Conservation (phyloP, 345 rosid species). For the Conringia planisiliqua region DNA sequence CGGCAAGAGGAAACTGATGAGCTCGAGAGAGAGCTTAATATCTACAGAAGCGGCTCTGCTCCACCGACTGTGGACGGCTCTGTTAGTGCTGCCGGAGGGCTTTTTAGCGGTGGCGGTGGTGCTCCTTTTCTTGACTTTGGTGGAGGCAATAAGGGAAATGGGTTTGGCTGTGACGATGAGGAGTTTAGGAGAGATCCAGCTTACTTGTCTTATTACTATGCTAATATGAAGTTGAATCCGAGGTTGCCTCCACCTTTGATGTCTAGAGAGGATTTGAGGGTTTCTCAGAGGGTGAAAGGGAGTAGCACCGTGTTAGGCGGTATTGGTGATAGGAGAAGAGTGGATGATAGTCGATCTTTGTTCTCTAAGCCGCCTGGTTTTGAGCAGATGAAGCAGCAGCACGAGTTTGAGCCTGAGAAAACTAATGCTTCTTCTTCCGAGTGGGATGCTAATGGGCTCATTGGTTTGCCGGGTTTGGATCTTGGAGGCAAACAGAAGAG, state of each 20-base stretch:
- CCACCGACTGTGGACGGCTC: constrained; percentile 95
- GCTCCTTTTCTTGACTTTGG: constrained; percentile 23
- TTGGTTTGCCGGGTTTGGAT: constrained; percentile 45
- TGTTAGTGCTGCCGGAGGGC: constrained; percentile 60
- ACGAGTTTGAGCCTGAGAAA: constrained; percentile 34
- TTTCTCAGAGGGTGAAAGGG: constrained; percentile 57
- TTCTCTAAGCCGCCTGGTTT: constrained; percentile 76
- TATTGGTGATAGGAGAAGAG: constrained; percentile 66
- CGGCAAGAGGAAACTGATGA: constrained; percentile 57
- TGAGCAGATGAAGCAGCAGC: constrained; percentile 44
- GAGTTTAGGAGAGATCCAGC: constrained; percentile 85
- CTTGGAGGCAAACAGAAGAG: constrained; percentile 76
- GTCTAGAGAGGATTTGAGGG: constrained; percentile 86
- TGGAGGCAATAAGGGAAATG: constrained; percentile 41
- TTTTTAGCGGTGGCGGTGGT: constrained; percentile 42
- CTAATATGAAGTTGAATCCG: constrained; percentile 78
- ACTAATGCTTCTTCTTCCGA: constrained; percentile 39
- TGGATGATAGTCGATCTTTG: constrained; percentile 44
- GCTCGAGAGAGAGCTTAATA: constrained; percentile 62
- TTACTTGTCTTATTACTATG: constrained; percentile 67
- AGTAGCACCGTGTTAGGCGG: constrained; percentile 41
- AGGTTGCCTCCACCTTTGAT: constrained; percentile 83
- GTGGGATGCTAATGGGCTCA: constrained; percentile 90
- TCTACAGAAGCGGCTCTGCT: constrained; percentile 88
- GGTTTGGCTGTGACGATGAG: constrained; percentile 47